Evolutionary conservation across 1,139 yeast species (phyloP).

Genomic region (Blastobotrys illinoisensis): DNA sequence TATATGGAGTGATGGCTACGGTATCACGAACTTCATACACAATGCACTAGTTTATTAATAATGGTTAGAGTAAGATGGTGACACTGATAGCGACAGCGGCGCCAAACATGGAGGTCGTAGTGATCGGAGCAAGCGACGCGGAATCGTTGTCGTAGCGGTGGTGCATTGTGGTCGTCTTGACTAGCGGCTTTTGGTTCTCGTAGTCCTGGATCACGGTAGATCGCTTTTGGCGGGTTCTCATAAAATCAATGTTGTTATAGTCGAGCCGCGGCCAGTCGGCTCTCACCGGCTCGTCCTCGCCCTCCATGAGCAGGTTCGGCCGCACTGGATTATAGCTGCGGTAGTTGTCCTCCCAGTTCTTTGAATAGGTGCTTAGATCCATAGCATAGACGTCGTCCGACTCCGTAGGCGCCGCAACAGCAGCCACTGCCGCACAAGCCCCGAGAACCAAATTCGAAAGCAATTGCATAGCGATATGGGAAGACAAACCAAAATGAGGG

Average conservation of each 20-base stretch:
- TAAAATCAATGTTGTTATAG: not conserved
- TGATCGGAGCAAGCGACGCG: not conserved
- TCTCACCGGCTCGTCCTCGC: not conserved
- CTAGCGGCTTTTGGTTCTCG: not conserved
- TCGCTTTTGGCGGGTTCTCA: not conserved
- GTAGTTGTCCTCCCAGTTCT: constrained; percentile 17
- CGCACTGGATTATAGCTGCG: constrained; percentile 2
- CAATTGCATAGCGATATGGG: not conserved
- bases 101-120: not conserved
- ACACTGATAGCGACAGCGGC: not conserved
- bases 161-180: not conserved
- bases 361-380: constrained; percentile 13
- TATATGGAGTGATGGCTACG: too few species aligned
- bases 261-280: not conserved
- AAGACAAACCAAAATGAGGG: not conserved
- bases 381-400: not conserved
- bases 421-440: not conserved
- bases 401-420: constrained; percentile 9
- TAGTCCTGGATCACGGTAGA: not conserved
- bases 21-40: too few species aligned
- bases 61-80: not conserved
- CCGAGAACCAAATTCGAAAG: not conserved
- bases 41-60: too few species aligned
- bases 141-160: not conserved
- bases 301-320: not conserved